These are phyloP conservation scores for Tetrapisispora fleetii DNA, from an alignment of 805 yeast species.

Conservation along the genomic window DNA sequence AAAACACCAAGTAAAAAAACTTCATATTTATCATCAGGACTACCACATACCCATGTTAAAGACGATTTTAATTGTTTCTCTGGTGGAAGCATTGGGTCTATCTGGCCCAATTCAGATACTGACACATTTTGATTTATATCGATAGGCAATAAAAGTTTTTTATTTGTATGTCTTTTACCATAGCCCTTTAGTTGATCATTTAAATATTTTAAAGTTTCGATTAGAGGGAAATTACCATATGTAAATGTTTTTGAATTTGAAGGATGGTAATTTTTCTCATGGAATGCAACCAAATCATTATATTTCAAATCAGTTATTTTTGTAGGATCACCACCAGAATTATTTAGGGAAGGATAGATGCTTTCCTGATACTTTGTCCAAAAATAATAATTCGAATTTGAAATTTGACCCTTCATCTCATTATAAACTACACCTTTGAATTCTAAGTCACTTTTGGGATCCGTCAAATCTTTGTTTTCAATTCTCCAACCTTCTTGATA, in stretches of 20 bases:
- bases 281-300: conserved; percentile 71
- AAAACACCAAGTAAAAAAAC: conserved; percentile 64
- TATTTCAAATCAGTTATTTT: conserved; percentile 65
- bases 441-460: conserved; percentile 47
- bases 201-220: conserved; percentile 47
- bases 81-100: conserved; percentile 63
- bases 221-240: conserved; percentile 69
- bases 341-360: conserved; percentile 74
- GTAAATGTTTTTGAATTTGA: conserved; percentile 80
- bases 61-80: conserved; percentile 72
- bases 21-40: conserved; percentile 57
- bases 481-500: conserved; percentile 97
- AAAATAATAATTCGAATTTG: conserved; percentile 75
- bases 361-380: conserved; percentile 78
- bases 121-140: conserved; percentile 28
- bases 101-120: conserved; percentile 55
- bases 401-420: conserved; percentile 96
- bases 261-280: conserved; percentile 71
- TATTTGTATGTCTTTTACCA: conserved; percentile 38
- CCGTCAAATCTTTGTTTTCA: conserved; percentile 56
- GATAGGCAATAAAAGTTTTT: conserved; percentile 34
- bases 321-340: conserved; percentile 91
- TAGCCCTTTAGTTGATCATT: conserved; percentile 41
- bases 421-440: conserved; percentile 96
- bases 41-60: conserved; percentile 80